These are phyloP conservation scores for Xylaria arbuscula DNA, from an alignment of 2,329 filamentous ascomycete genomes.

Conservation along the genomic window DNA sequence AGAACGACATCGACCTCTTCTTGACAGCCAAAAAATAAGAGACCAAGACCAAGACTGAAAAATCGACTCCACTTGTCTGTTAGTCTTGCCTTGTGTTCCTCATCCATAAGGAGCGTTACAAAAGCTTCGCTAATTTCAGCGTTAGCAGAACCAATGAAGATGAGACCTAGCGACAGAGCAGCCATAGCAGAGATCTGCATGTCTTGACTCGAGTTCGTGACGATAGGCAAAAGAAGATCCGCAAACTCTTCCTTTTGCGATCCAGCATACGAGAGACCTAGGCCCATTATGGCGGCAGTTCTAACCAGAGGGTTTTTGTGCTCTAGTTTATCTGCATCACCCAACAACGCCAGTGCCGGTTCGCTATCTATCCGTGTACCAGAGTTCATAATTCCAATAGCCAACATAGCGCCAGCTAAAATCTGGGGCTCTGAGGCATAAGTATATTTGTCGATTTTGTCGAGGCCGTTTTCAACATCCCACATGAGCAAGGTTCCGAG, in stretches of 20 bases:
- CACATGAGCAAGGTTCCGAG: slow-evolving; percentile 91
- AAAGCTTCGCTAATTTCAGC: slow-evolving; percentile 92
- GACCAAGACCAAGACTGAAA: slow-evolving; percentile 90
- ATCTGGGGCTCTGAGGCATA: slow-evolving; percentile 84
- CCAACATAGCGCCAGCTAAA: slow-evolving; percentile 89
- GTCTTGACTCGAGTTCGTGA: slow-evolving; percentile 82
- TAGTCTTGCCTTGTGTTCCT: slow-evolving; percentile 87
- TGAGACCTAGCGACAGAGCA: slow-evolving; percentile 86
- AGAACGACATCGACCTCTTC: slow-evolving; percentile 99
- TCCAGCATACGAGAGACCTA: slow-evolving; percentile 93
- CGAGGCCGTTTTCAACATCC: slow-evolving; percentile 91
- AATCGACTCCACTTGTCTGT: slow-evolving; percentile 99
- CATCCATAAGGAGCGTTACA: slow-evolving; percentile 90
- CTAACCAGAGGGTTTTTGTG: slow-evolving; percentile 81
- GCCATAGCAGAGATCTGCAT: slow-evolving; percentile 99
- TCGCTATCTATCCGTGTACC: slow-evolving; percentile 91
- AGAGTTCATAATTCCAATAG: slow-evolving; percentile 95
- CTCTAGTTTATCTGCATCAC: slow-evolving; percentile 81
- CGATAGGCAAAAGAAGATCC: slow-evolving; percentile 85
- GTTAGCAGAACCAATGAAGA: slow-evolving; percentile 93
- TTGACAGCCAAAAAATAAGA: slow-evolving; percentile 95
- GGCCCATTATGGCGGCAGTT: slow-evolving; percentile 92
- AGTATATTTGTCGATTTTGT: slow-evolving; percentile 95
- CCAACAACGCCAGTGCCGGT: slow-evolving; percentile 86
- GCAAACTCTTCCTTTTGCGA: slow-evolving; percentile 92